phyloP scores from a whole-genome alignment of 768 basidiomycete genomes.

The Hydnum rufescens region DNA sequence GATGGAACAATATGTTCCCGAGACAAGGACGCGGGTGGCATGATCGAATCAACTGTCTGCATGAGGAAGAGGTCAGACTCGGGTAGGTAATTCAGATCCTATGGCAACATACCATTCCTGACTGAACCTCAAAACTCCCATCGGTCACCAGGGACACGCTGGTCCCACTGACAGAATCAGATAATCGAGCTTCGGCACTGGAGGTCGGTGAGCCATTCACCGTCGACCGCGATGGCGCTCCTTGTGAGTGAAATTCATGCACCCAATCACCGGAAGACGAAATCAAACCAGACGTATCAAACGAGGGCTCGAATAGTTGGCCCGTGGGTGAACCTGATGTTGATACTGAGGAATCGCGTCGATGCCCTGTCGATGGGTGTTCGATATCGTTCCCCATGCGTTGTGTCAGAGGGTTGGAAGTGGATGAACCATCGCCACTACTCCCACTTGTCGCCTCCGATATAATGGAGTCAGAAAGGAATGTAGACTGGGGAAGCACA shows the following conservation, averaged over 20 bases:
- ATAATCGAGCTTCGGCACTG: background rate
- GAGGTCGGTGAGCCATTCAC: background rate
- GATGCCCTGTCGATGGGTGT: background rate
- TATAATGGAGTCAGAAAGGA: background rate
- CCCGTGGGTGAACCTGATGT: background rate
- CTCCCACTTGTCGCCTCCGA: background rate
- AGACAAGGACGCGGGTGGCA: no score
- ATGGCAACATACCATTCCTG: no score
- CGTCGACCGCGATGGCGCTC: background rate
- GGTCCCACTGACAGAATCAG: background rate
- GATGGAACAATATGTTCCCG: no score
- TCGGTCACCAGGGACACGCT: background rate
- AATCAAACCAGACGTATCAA: slow-evolving; percentile 19
- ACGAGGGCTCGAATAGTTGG: background rate
- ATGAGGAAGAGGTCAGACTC: no score
- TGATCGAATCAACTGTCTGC: no score
- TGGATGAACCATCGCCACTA: background rate
- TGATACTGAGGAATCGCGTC: background rate
- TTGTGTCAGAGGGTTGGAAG: no score
- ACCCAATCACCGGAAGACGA: slow-evolving; percentile 21
- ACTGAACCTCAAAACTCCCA: no score
- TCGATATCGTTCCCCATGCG: background rate
- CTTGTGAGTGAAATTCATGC: background rate
- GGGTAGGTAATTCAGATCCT: no score
- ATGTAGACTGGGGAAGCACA: background rate